A percentile compares a stretch with the other conserved stretches of the same genome.
Evolutionary conservation across 139 green algal genomes (phyloP).

Genomic region (Picochlorum costavermella): DNA sequence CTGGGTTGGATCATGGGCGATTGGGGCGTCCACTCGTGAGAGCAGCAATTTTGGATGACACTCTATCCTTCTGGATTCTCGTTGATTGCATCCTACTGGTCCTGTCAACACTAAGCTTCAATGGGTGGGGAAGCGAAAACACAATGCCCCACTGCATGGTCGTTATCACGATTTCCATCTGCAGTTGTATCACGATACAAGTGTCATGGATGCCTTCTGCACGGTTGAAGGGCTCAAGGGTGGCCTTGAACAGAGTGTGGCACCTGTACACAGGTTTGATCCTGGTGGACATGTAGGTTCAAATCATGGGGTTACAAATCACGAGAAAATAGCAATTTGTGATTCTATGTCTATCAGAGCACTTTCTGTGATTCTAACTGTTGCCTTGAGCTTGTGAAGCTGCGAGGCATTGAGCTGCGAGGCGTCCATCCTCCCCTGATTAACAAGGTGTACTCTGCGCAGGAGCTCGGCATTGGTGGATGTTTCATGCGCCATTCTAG

Average conservation of each 20-base stretch:
- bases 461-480: neutral
- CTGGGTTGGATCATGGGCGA: too few relatives aligned
- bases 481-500: conserved; percentile 48
- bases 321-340: conserved; percentile 9
- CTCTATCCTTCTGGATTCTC: too few relatives aligned
- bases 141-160: too few relatives aligned
- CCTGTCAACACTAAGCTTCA: too few relatives aligned
- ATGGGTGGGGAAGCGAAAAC: too few relatives aligned
- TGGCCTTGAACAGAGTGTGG: too few relatives aligned
- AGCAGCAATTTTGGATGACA: too few relatives aligned
- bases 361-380: neutral
- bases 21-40: too few relatives aligned
- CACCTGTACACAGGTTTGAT: neutral
- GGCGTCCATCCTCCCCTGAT: conserved; percentile 2
- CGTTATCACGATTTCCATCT: too few relatives aligned
- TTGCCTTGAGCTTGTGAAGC: neutral
- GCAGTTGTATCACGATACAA: too few relatives aligned
- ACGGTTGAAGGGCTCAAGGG: too few relatives aligned
- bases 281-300: neutral
- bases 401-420: conserved; percentile 1
- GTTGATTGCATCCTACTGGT: neutral
- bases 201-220: too few relatives aligned
- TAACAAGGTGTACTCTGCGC: conserved; percentile 3
- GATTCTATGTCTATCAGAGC: conserved; percentile 7
- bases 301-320: neutral